These are phyloP conservation scores for Aspergillus costaricaensis DNA, from an alignment of 2,329 filamentous ascomycete genomes.

Conservation along the genomic window DNA sequence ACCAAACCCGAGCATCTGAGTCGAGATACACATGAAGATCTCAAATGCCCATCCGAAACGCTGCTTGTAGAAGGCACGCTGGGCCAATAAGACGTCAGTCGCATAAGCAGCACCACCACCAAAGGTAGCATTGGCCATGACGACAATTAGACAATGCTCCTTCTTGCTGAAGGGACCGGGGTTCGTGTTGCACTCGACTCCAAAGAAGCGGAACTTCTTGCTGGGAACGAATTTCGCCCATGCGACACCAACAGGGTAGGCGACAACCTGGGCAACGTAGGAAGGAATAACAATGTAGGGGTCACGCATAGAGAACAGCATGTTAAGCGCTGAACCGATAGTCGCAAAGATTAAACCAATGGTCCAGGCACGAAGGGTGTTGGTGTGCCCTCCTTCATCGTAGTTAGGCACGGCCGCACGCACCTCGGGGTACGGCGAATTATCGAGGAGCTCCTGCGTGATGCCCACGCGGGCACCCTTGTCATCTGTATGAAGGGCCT, in stretches of 20 bases:
- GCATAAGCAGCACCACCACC: slow-evolving; percentile 64
- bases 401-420: slow-evolving; percentile 66
- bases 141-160: slow-evolving; percentile 48
- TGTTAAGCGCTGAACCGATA: slow-evolving; percentile 63
- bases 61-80: slow-evolving; percentile 71
- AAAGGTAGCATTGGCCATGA: slow-evolving; percentile 68
- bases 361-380: slow-evolving; percentile 65
- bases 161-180: slow-evolving; percentile 51
- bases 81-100: slow-evolving; percentile 72
- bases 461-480: slow-evolving; percentile 59
- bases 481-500: slow-evolving; percentile 57
- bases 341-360: slow-evolving; percentile 64
- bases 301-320: slow-evolving; percentile 60
- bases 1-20: slow-evolving; percentile 69
- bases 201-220: slow-evolving; percentile 40
- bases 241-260: slow-evolving; percentile 54
- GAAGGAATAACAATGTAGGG: slow-evolving; percentile 62
- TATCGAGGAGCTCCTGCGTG: slow-evolving; percentile 63
- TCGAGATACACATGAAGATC: slow-evolving; percentile 66
- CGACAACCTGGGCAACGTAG: slow-evolving; percentile 63
- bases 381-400: slow-evolving; percentile 65
- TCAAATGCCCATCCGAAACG: slow-evolving; percentile 68
- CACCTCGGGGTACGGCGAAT: slow-evolving; percentile 69
- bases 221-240: slow-evolving; percentile 45
- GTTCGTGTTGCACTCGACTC: slow-evolving; percentile 43